Percentiles rank a stretch among this genome's conserved stretches.
phyloP scores from a whole-genome alignment of 2,329 filamentous ascomycete genomes.

The Xylaria multiplex region DNA sequence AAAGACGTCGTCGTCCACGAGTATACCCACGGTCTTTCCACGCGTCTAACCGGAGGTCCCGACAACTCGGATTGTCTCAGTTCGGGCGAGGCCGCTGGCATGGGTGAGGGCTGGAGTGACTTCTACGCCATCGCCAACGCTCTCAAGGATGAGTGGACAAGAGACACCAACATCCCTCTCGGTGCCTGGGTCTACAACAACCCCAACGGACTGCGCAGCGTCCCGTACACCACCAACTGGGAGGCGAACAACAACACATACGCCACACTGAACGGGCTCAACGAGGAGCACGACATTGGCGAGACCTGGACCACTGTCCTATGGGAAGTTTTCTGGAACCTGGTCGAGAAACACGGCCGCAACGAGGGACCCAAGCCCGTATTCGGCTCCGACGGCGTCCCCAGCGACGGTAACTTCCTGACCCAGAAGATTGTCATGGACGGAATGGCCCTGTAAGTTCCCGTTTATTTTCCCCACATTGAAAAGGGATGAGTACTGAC shows the following conservation, averaged over 20 bases:
- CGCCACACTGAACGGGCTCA: constrained; percentile 50
- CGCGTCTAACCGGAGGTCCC: constrained; percentile 67
- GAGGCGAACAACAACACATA: constrained; percentile 58
- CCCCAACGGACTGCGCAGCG: constrained; percentile 54
- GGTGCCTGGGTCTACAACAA: constrained; percentile 57
- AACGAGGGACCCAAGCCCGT: constrained; percentile 52
- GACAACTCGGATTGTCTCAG: constrained; percentile 60
- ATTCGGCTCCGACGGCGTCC: constrained; percentile 53
- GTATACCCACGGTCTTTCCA: constrained; percentile 66
- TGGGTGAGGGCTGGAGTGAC: constrained; percentile 63
- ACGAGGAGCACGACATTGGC: constrained; percentile 56
- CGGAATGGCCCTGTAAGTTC: constrained; percentile 55
- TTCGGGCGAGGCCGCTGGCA: constrained; percentile 55
- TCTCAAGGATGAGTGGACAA: constrained; percentile 56
- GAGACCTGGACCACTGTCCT: constrained; percentile 61
- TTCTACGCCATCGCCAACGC: constrained; percentile 60
- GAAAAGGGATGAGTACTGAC: constrained; percentile 4
- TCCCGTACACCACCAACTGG: constrained; percentile 58
- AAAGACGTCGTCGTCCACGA: constrained; percentile 71
- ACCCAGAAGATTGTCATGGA: constrained; percentile 60
- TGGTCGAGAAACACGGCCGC: constrained; percentile 61
- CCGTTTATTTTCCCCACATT: background rate
- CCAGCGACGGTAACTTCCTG: constrained; percentile 59
- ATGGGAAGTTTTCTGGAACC: constrained; percentile 63
- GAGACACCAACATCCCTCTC: constrained; percentile 56